Conservation (phyloP, 345 rosid genomes). For the Eucalyptus pauciflora region DNA sequence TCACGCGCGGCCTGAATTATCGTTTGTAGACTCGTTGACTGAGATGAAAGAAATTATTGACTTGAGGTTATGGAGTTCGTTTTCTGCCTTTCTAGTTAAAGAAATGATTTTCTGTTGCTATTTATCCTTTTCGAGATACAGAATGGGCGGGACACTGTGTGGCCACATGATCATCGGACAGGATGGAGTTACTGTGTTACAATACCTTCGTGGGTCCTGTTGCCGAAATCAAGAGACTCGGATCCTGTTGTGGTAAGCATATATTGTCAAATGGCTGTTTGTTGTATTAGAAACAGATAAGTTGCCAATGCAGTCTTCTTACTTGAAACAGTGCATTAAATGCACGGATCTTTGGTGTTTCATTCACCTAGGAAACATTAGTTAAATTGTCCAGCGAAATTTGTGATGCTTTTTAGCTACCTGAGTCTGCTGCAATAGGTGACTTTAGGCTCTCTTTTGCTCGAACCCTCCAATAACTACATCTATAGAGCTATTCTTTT, state of each 20-base stretch:
- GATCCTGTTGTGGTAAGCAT: conserved; percentile 94
- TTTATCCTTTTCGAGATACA: conserved; percentile 14
- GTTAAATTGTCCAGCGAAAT: background rate
- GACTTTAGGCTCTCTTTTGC: background rate
- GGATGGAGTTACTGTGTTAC: conserved; percentile 98
- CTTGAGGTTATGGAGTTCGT: background rate
- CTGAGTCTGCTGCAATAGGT: background rate
- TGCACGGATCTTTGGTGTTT: background rate
- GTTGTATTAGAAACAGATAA: background rate
- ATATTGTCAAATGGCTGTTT: background rate
- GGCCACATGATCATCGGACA: conserved; percentile 85
- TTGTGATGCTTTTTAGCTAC: background rate
- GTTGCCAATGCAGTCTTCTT: background rate
- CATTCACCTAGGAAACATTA: background rate
- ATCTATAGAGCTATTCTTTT: background rate
- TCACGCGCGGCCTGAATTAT: background rate
- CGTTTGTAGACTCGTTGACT: background rate
- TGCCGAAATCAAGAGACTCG: conserved; percentile 84
- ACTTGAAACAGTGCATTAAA: background rate
- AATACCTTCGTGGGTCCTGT: conserved; percentile 81
- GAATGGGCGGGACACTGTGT: conserved; percentile 75
- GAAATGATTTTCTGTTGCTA: background rate
- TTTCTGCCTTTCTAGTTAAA: background rate
- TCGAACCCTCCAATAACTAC: background rate
- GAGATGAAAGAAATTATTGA: background rate